Conservation (phyloP, 2,329 filamentous ascomycete genomes). For the Hypoxylon sp. region DNA sequence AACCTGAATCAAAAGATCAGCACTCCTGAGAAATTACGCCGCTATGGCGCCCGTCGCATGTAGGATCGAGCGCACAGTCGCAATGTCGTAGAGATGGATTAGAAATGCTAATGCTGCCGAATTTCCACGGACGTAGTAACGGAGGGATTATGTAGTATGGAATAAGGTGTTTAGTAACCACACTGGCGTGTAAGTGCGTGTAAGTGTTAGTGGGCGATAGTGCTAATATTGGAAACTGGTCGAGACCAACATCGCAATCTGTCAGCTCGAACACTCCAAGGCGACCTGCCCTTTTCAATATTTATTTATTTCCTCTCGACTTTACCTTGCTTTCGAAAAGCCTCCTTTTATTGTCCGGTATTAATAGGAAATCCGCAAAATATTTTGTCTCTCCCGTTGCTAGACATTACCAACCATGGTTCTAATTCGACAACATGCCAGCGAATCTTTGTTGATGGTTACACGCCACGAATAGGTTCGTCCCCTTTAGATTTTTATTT, state of each 20-base stretch:
- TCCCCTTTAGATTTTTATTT: slow-evolving; percentile 23
- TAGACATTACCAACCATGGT: slow-evolving; percentile 32
- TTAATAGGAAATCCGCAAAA: slow-evolving; percentile 34
- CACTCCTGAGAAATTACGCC: slow-evolving; percentile 36
- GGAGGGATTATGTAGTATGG: slow-evolving; percentile 20
- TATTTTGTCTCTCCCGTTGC: slow-evolving; percentile 34
- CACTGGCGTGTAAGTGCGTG: slow-evolving; percentile 8
- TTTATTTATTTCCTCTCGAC: slow-evolving; percentile 8
- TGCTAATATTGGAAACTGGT: slow-evolving; percentile 43
- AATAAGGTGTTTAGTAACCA: slow-evolving; percentile 3
- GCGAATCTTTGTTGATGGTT: slow-evolving; percentile 30
- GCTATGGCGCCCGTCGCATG: slow-evolving; percentile 28
- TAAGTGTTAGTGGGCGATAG: slow-evolving; percentile 29
- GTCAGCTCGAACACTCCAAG: slow-evolving; percentile 8
- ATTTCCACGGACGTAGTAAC: slow-evolving; percentile 28
- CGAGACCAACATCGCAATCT: slow-evolving; percentile 11
- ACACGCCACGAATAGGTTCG: slow-evolving; percentile 34
- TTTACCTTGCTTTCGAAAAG: slow-evolving; percentile 36
- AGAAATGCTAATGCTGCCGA: slow-evolving; percentile 34
- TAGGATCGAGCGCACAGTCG: slow-evolving; percentile 36
- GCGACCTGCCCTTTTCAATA: slow-evolving; percentile 19
- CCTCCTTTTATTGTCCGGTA: slow-evolving; percentile 12
- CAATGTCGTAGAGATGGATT: slow-evolving; percentile 35
- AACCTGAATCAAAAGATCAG: slow-evolving; percentile 37
- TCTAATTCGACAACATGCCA: slow-evolving; percentile 36